These are phyloP conservation scores for Vigna hirtella DNA, from an alignment of 306 rosid genomes.

Conservation along the genomic window DNA sequence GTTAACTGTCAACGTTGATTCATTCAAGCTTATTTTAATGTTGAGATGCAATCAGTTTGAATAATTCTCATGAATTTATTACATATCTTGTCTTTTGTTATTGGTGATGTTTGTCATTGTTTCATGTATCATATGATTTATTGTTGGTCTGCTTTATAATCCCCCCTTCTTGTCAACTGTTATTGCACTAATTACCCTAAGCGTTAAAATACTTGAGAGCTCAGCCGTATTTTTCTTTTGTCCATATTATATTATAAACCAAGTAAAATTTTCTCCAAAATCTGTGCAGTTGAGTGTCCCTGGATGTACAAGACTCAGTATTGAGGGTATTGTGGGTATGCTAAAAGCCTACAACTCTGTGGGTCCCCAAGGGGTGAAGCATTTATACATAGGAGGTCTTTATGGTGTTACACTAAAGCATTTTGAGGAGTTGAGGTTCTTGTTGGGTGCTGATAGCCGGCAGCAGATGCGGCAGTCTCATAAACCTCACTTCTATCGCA, in stretches of 20 bases:
- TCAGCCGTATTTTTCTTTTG: not conserved
- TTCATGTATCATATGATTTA: slow-evolving; percentile 28
- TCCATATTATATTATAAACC: slow-evolving; percentile 26
- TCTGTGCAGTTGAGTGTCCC: slow-evolving; percentile 81
- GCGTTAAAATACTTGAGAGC: not conserved
- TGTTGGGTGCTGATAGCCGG: slow-evolving; percentile 66
- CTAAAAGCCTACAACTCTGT: slow-evolving; percentile 67
- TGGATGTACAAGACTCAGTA: slow-evolving; percentile 87
- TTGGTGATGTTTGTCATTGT: slow-evolving; percentile 2
- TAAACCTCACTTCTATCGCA: slow-evolving; percentile 69
- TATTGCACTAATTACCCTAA: slow-evolving; percentile 10
- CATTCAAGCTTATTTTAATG: slow-evolving; percentile 14
- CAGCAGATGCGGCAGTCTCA: slow-evolving; percentile 55
- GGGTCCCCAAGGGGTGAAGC: slow-evolving; percentile 68
- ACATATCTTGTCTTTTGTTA: slow-evolving; percentile 34
- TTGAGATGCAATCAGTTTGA: slow-evolving; percentile 17
- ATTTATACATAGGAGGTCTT: slow-evolving; percentile 86
- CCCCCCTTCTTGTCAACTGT: slow-evolving; percentile 5
- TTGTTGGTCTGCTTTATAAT: slow-evolving; percentile 6
- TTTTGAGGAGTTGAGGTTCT: slow-evolving; percentile 72
- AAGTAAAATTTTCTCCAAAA: slow-evolving; percentile 25
- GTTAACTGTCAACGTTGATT: slow-evolving; percentile 1
- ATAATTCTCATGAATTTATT: slow-evolving; percentile 24
- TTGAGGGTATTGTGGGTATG: slow-evolving; percentile 73
- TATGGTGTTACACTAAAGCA: slow-evolving; percentile 71